These are phyloP conservation scores for Rostrohypoxylon terebratum DNA, from an alignment of 495 filamentous ascomycete species.

Conservation along the genomic window DNA sequence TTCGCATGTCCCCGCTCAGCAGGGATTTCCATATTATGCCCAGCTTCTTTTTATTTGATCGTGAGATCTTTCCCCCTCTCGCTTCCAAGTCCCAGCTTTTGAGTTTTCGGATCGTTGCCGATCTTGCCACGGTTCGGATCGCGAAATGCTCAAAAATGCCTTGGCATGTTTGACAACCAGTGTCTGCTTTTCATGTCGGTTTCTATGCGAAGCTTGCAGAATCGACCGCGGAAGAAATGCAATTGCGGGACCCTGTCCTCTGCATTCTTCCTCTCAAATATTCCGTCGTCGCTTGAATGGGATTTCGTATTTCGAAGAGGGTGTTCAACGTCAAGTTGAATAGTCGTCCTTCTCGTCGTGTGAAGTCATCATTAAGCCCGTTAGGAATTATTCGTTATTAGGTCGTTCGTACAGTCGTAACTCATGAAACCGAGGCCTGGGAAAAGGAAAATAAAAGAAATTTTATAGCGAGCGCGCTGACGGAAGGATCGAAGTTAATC, in stretches of 20 bases:
- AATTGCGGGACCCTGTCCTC: constrained; percentile 42
- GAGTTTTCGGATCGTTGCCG: constrained; percentile 39
- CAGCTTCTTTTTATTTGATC: constrained; percentile 47
- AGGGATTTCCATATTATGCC: constrained; percentile 44
- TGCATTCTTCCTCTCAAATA: constrained; percentile 46
- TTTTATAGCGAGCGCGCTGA: constrained; percentile 48
- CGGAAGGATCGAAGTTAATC: constrained; percentile 35
- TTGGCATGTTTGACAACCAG: constrained; percentile 59
- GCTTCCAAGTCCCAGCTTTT: constrained; percentile 44
- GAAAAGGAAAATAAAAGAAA: constrained; percentile 38
- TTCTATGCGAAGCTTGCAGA: constrained; percentile 49
- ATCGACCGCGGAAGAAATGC: constrained; percentile 47
- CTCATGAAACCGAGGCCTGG: constrained; percentile 54
- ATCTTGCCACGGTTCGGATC: constrained; percentile 49
- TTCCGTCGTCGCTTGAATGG: constrained; percentile 44
- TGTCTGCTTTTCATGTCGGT: constrained; percentile 51
- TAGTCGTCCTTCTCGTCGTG: constrained; percentile 41
- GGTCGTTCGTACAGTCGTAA: constrained; percentile 61
- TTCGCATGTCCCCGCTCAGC: constrained; percentile 46
- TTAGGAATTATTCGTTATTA: constrained; percentile 54
- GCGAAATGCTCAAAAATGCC: constrained; percentile 45
- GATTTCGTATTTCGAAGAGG: constrained; percentile 46
- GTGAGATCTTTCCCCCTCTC: constrained; percentile 49
- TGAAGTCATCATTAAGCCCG: constrained; percentile 52
- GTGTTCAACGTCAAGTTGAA: constrained; percentile 57